phyloP scores from a whole-genome alignment of 2,329 filamentous ascomycete genomes.

The Piedraia hortae region DNA sequence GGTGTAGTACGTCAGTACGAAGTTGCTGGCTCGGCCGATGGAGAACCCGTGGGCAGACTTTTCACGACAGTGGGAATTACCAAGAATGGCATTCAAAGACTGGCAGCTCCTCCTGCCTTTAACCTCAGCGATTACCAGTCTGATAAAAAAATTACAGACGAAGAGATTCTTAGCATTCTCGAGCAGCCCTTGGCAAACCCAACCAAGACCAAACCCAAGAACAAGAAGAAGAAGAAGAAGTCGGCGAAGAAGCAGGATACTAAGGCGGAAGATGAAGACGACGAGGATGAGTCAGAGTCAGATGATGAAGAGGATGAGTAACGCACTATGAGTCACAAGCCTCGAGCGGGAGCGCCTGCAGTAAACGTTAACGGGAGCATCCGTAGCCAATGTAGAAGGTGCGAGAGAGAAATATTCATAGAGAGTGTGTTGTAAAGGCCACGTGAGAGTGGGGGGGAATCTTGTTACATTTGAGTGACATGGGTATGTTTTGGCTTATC shows the following conservation, averaged over 20 bases:
- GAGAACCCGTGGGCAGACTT: conserved; percentile 54
- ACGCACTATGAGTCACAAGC: too few relatives aligned
- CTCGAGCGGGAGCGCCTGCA: too few relatives aligned
- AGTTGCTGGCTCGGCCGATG: conserved; percentile 80
- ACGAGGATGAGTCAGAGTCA: conserved; percentile 8
- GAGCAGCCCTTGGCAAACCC: conserved; percentile 50
- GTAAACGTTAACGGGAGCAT: too few relatives aligned
- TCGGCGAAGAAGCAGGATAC: conserved; percentile 25
- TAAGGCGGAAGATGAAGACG: conserved; percentile 11
- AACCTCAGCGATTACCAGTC: conserved; percentile 67
- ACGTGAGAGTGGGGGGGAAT: too few relatives aligned
- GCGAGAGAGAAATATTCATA: too few relatives aligned
- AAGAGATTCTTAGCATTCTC: conserved; percentile 83
- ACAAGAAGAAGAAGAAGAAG: conserved; percentile 75
- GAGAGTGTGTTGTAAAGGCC: too few relatives aligned
- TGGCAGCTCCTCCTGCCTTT: conserved; percentile 47
- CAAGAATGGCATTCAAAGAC: conserved; percentile 81
- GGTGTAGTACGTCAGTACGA: conserved; percentile 91
- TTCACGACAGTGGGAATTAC: conserved; percentile 86
- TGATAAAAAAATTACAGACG: conserved; percentile 93
- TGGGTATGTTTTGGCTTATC: too few relatives aligned
- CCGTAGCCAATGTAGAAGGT: too few relatives aligned
- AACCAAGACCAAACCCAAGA: conserved; percentile 46
- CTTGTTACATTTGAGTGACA: too few relatives aligned
- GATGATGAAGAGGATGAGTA: conserved; percentile 9